These are phyloP conservation scores for Globisporangium canariense DNA, from an alignment of 352 stramenopile genomes.

Conservation along the genomic window DNA sequence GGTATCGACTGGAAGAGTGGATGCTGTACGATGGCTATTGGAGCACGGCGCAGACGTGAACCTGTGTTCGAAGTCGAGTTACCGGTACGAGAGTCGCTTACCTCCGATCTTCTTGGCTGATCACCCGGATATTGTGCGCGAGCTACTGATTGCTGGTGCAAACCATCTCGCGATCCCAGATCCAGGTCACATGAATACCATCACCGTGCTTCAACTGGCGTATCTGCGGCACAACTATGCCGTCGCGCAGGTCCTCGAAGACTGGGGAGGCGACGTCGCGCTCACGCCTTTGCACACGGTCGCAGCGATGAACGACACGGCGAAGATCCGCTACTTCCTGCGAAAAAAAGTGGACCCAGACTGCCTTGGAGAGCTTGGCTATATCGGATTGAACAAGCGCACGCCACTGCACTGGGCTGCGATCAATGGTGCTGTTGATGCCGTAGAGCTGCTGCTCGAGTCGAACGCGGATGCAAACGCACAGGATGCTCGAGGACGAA, in stretches of 20 bases:
- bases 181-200: conserved; percentile 82
- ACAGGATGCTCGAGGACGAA: conserved; percentile 62
- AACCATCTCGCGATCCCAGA: conserved; percentile 82
- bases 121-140: conserved; percentile 75
- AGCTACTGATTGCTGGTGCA: conserved; percentile 54
- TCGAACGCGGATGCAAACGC: conserved; percentile 63
- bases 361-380: conserved; percentile 73
- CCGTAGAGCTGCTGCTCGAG: conserved; percentile 55
- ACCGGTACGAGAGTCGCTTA: conserved; percentile 57
- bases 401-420: conserved; percentile 79
- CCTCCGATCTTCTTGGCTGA: conserved; percentile 80
- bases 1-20: conserved; percentile 67
- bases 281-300: conserved; percentile 76
- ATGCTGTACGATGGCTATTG: conserved; percentile 72
- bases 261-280: conserved; percentile 79
- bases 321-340: conserved; percentile 51
- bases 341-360: conserved; percentile 75
- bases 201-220: conserved; percentile 76
- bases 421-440: conserved; percentile 58
- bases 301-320: conserved; percentile 67
- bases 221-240: conserved; percentile 82
- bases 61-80: conserved; percentile 70
- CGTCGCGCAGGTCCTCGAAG: conserved; percentile 72
- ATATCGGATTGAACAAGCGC: conserved; percentile 78
- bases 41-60: conserved; percentile 74